Base-by-base conservation (phyloP, 1,284 basidiomycete genomes). In the Lignosus rhinocerotis region DNA sequence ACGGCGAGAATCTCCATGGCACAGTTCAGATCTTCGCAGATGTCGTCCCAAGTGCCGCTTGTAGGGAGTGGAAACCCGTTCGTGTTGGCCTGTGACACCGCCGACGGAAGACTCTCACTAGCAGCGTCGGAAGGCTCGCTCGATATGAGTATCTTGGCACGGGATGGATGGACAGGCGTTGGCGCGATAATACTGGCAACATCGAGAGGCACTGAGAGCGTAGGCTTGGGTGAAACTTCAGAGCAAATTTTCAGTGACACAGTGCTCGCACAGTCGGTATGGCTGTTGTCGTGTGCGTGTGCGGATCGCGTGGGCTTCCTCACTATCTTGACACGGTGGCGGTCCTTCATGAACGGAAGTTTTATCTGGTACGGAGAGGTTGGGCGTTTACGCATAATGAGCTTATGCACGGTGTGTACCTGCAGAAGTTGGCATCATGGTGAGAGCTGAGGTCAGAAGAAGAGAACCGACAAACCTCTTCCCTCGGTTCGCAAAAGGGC, bases 331-430 rank as follows among this genome's bases (percentile, higher is more conserved):
- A 19, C 31, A 12, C 19, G 10, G 21, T 25, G 32, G 32, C 47
- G 33, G 9, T 36, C n/a, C 1, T 31, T 17, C 16, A 34, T 62
- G 17, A 51, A 48, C 14, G 62, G 60, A 17, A 66, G 48, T 47
- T 59, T 64, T 52, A 66, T 53, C 41, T 66, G 65, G 47, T 60
- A 64, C 1, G 65, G 65, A 5, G 65, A 61, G 17, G 60, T 64
- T 9, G 62, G 45, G 17, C 65, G 62, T n/a, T 64, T 66, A 30
- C 65, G 56, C 14, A 66, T 51, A 12, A 59, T 42, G 41, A 66
- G 56, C 38, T 51, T 60, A 12, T 57, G 62, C 3, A 55, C 17
- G 5, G 65, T 64, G 19, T 62, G 60, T 2, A 55, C 46, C 64
- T 66, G 36, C 11, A 10, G 31, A 12, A 30, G 42, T 3, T 21